Evolutionary conservation across 2,329 filamentous ascomycete species (phyloP).

Genomic region (Monosporascus cannonballus): DNA sequence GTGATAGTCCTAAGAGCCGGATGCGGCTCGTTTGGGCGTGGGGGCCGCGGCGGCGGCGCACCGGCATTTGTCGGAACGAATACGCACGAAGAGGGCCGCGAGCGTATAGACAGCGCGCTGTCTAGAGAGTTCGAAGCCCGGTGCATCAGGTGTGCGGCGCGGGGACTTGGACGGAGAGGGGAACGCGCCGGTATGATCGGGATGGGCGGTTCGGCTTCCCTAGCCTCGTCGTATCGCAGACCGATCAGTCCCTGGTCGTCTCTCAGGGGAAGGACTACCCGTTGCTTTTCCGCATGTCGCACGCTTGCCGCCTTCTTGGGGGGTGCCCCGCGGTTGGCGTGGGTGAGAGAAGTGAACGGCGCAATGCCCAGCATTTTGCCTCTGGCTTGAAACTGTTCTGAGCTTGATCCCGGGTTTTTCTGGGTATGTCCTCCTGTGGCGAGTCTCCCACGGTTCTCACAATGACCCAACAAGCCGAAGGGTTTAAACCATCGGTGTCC

Average conservation of each 20-base stretch:
- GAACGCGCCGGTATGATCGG: slow-evolving; percentile 40
- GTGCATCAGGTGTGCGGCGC: slow-evolving; percentile 14
- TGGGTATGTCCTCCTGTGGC: neutral
- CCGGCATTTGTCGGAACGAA: slow-evolving; percentile 26
- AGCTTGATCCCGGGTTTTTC: neutral
- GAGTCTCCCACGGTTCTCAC: neutral
- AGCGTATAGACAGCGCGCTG: slow-evolving; percentile 5
- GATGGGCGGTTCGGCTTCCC: slow-evolving; percentile 52
- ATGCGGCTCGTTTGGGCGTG: slow-evolving; percentile 46
- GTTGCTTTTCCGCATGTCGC: slow-evolving; percentile 35
- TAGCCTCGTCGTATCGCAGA: slow-evolving; percentile 56
- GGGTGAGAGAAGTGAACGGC: neutral
- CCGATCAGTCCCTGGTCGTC: slow-evolving; percentile 47
- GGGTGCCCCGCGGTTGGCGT: slow-evolving; percentile 8
- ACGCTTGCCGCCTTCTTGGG: slow-evolving; percentile 31
- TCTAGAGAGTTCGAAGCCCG: slow-evolving; percentile 8
- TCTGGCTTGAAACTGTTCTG: too few relatives aligned
- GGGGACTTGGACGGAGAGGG: slow-evolving; percentile 25
- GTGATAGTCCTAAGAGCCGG: slow-evolving; percentile 41
- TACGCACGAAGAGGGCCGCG: slow-evolving; percentile 19
- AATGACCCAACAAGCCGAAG: neutral
- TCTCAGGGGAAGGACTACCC: slow-evolving; percentile 33
- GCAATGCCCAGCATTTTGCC: slow-evolving; percentile 13
- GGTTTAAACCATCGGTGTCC: neutral
- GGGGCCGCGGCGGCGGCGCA: slow-evolving; percentile 28